phyloP scores from a whole-genome alignment of 208 protist species.

The Tritrichomonas foetus region DNA sequence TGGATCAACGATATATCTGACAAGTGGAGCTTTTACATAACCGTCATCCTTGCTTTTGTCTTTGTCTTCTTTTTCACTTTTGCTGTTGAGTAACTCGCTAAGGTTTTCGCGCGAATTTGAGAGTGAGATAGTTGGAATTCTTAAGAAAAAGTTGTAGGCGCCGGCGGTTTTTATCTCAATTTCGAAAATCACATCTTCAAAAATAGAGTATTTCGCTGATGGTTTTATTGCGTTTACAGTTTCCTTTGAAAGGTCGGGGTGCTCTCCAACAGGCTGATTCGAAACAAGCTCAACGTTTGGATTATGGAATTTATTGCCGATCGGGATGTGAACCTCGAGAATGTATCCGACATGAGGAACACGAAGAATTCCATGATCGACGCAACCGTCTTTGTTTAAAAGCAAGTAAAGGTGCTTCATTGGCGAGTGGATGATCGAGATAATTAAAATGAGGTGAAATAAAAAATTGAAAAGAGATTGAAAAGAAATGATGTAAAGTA shows the following conservation, averaged over 20 bases:
- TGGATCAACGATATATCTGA: neutral
- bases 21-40: neutral
- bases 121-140: too few relatives aligned
- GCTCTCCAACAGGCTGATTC: neutral
- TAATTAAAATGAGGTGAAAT: too few relatives aligned
- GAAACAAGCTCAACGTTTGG: neutral
- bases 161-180: neutral
- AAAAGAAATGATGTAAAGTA: too few relatives aligned
- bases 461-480: too few relatives aligned
- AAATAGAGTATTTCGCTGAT: neutral
- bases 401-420: neutral
- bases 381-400: neutral
- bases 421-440: too few relatives aligned
- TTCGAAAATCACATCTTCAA: constrained; percentile 12
- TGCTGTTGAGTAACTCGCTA: too few relatives aligned
- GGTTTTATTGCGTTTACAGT: neutral
- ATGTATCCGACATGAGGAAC: neutral
- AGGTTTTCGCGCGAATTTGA: too few relatives aligned
- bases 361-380: neutral
- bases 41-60: too few relatives aligned
- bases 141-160: neutral
- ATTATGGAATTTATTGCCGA: neutral
- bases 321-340: neutral
- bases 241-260: too few relatives aligned
- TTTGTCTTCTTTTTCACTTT: too few relatives aligned